Conservation (phyloP, 2,329 filamentous ascomycete species). For the Massarina eburnea region DNA sequence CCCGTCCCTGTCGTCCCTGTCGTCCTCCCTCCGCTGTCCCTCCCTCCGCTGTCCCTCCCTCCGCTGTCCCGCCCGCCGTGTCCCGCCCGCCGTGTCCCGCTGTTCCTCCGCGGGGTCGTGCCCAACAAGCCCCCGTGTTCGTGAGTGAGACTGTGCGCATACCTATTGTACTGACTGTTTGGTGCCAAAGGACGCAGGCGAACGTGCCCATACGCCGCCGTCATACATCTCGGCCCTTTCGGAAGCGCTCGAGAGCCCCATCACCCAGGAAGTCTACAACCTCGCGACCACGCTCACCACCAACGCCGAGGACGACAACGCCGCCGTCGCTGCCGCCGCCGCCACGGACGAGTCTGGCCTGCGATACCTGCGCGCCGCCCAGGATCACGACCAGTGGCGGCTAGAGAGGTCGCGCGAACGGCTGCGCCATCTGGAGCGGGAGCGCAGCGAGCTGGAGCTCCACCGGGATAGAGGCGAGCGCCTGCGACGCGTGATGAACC, state of each 20-base stretch:
- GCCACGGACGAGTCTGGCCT: conserved; percentile 37
- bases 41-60: background rate
- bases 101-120: too few species aligned
- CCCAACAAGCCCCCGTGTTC: background rate
- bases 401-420: conserved; percentile 25
- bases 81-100: background rate
- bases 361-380: conserved; percentile 45
- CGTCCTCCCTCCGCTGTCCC: background rate
- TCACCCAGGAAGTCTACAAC: conserved; percentile 46
- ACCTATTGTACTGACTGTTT: conserved; percentile 22
- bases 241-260: conserved; percentile 49
- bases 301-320: conserved; percentile 29
- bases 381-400: conserved; percentile 39
- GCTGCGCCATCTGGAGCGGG: conserved; percentile 22
- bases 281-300: conserved; percentile 54
- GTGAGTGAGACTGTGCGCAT: background rate
- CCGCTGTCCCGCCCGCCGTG: background rate
- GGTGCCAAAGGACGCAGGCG: conserved; percentile 23
- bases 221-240: conserved; percentile 52
- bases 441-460: conserved; percentile 42
- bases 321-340: conserved; percentile 42
- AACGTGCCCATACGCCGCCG: conserved; percentile 26
- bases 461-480: conserved; percentile 38
- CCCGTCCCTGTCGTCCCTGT: too few species aligned
- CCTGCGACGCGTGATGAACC: conserved; percentile 49